phyloP scores from a whole-genome alignment of 2,329 filamentous ascomycete species.

The Chaetomiaceae sp. region DNA sequence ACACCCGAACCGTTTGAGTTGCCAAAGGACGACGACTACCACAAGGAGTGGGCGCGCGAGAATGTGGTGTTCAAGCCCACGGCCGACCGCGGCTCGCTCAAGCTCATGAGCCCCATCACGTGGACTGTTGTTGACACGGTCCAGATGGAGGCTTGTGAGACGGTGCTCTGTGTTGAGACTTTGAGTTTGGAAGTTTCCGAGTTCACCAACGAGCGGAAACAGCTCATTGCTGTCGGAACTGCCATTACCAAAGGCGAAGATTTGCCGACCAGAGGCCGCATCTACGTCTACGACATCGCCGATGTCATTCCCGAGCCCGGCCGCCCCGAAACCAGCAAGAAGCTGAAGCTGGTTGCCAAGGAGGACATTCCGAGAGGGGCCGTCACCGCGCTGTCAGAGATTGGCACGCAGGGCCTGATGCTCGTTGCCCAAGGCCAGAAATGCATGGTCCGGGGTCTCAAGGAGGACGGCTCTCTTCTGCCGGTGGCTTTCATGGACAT shows the following conservation, averaged over 20 bases:
- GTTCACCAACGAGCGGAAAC: constrained; percentile 77
- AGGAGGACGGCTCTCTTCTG: constrained; percentile 87
- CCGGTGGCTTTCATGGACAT: constrained; percentile 98
- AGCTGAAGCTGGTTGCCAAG: constrained; percentile 78
- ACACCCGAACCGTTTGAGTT: constrained; percentile 69
- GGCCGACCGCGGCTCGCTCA: constrained; percentile 67
- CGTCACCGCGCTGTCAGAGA: constrained; percentile 78
- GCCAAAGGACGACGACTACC: constrained; percentile 79
- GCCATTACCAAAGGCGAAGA: constrained; percentile 87
- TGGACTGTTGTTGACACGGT: constrained; percentile 76
- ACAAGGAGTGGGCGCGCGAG: constrained; percentile 75
- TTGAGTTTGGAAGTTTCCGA: constrained; percentile 88
- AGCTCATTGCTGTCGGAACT: constrained; percentile 80
- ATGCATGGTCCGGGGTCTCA: constrained; percentile 91
- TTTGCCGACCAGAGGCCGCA: constrained; percentile 73
- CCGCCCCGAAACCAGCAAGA: constrained; percentile 77
- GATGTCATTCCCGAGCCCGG: constrained; percentile 86
- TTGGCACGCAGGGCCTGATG: constrained; percentile 83
- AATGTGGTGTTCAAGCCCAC: constrained; percentile 61
- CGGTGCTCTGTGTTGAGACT: constrained; percentile 75
- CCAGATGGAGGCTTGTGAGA: constrained; percentile 68
- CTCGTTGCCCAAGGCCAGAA: constrained; percentile 93
- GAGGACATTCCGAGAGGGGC: constrained; percentile 91
- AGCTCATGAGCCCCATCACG: constrained; percentile 71
- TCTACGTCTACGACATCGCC: constrained; percentile 90